Conservation (phyloP, 371 early-diverging fungal species). For the Apophysomyces sp. region DNA sequence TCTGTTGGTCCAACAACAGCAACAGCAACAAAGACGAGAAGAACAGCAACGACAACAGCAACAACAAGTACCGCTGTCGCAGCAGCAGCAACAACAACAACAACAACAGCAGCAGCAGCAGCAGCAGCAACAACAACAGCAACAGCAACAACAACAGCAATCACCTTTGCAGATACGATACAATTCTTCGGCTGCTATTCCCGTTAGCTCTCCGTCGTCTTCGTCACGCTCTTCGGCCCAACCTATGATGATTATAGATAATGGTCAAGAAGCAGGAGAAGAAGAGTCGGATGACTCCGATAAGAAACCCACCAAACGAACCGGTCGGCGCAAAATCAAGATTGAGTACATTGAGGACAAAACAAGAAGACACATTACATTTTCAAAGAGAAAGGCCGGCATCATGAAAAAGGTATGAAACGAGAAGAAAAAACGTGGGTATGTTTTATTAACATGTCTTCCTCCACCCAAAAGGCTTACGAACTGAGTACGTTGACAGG, state of each 20-base stretch:
- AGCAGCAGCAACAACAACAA: constrained; percentile 5
- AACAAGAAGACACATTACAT: constrained; percentile 91
- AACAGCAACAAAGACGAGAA: background rate
- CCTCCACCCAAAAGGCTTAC: constrained; percentile 73
- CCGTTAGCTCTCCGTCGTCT: constrained; percentile 2
- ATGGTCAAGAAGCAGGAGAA: constrained; percentile 1
- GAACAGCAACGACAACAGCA: background rate
- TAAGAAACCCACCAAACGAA: constrained; percentile 1
- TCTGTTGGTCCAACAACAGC: background rate
- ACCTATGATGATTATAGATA: constrained; percentile 1
- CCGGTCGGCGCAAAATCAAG: constrained; percentile 81
- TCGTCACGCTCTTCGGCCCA: background rate
- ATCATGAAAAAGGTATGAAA: constrained; percentile 91
- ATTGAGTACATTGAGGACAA: constrained; percentile 95
- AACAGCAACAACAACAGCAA: constrained; percentile 1
- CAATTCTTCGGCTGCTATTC: background rate
- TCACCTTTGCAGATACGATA: constrained; percentile 3
- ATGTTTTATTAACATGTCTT: background rate
- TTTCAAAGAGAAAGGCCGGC: constrained; percentile 96
- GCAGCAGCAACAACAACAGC: background rate
- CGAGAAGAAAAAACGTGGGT: background rate
- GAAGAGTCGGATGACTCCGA: background rate
- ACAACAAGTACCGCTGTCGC: background rate
- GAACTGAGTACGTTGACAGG: constrained; percentile 97
- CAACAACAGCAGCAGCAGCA: background rate